These are phyloP conservation scores for Pythium oligandrum DNA, from an alignment of 352 stramenopile genomes.

Conservation along the genomic window DNA sequence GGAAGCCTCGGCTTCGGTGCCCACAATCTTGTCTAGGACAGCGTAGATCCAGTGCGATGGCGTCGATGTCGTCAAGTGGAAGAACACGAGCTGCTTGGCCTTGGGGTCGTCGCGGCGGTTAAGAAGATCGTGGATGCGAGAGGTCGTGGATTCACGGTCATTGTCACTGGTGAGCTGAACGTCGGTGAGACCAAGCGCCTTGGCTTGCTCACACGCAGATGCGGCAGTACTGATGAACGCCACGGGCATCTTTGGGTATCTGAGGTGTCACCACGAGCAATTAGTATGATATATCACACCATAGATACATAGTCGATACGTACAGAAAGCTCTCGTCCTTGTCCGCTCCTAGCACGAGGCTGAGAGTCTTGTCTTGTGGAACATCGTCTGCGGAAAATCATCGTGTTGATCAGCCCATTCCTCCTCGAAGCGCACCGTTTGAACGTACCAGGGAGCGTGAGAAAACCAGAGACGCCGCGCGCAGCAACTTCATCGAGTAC, in stretches of 20 bases:
- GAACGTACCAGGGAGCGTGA: constrained; percentile 36
- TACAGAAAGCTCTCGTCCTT: constrained; percentile 12
- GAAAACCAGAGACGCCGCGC: constrained; percentile 47
- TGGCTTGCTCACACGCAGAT: constrained; percentile 23
- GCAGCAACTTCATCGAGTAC: constrained; percentile 36
- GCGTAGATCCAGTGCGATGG: constrained; percentile 38
- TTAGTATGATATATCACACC: too few species aligned
- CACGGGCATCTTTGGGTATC: constrained; percentile 57
- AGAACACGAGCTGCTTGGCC: constrained; percentile 47
- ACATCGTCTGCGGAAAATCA: too few species aligned
- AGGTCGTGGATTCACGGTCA: constrained; percentile 3
- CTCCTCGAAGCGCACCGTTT: too few species aligned
- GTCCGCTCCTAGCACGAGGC: too few species aligned
- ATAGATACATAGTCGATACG: constrained; percentile 5
- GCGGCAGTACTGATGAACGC: constrained; percentile 49
- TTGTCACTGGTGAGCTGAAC: constrained; percentile 22
- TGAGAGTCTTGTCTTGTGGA: too few species aligned
- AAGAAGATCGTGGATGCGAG: constrained; percentile 27
- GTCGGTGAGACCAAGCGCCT: constrained; percentile 24
- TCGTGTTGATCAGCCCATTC: too few species aligned
- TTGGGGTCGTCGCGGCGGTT: constrained; percentile 14
- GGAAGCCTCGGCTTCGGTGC: constrained; percentile 14
- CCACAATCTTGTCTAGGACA: constrained; percentile 21
- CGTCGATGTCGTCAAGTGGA: constrained; percentile 35
- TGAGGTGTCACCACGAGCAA: constrained; percentile 6